Evolutionary conservation across 306 rosid genomes (phyloP).

Genomic region (Vachellia collinsii): DNA sequence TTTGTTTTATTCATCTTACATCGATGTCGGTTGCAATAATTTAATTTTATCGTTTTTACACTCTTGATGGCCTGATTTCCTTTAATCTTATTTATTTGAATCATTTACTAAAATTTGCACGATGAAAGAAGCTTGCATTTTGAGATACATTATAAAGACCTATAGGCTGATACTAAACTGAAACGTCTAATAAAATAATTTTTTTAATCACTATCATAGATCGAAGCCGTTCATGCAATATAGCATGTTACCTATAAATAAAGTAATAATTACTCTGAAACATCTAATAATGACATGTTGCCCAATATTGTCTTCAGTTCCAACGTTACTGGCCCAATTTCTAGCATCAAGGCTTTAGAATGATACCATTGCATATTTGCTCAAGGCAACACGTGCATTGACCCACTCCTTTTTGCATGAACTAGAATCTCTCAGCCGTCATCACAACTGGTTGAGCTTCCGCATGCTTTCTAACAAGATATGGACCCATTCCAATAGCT

Average conservation of each 20-base stretch:
- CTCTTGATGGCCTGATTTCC: no score
- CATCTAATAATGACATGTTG: not conserved
- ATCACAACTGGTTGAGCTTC: conserved; percentile 79
- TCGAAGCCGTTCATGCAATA: not conserved
- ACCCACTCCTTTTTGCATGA: conserved; percentile 7
- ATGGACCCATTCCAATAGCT: conserved; percentile 77
- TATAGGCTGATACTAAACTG: not conserved
- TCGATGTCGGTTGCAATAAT: no score
- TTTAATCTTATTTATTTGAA: no score
- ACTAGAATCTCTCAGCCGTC: conserved; percentile 86
- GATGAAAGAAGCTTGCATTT: no score
- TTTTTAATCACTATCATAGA: not conserved
- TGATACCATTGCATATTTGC: not conserved
- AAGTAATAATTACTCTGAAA: not conserved
- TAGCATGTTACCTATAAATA: not conserved
- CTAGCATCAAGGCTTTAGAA: not conserved
- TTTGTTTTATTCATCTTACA: no score
- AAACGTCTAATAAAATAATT: not conserved
- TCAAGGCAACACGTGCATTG: not conserved
- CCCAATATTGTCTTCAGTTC: not conserved
- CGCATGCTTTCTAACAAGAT: conserved; percentile 51
- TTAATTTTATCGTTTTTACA: no score
- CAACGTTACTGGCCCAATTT: not conserved
- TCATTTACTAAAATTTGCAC: no score
- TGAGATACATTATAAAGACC: not conserved